A percentile compares a stretch with the other conserved stretches of the same genome.
phyloP scores from a whole-genome alignment of 2,329 filamentous ascomycete genomes.

The Akanthomyces muscarius region DNA sequence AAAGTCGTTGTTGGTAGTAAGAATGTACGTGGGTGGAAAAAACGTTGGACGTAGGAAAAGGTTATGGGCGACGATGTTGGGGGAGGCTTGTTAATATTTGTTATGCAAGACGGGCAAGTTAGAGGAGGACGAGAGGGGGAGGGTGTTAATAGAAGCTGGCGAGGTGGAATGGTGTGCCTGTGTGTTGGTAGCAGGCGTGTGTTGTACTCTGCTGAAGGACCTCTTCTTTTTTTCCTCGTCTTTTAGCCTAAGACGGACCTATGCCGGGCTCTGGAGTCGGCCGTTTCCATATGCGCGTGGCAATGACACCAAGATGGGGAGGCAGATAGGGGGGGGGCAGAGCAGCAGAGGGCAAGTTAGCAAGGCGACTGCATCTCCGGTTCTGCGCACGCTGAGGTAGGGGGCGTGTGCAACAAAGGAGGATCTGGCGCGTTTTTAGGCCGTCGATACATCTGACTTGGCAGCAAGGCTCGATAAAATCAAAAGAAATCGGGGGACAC shows the following conservation, averaged over 20 bases:
- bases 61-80: conserved; percentile 4
- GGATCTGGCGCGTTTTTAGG: conserved; percentile 34
- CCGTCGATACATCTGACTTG: conserved; percentile 36
- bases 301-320: conserved; percentile 14
- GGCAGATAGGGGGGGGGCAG: not conserved
- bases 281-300: conserved; percentile 36
- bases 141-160: conserved; percentile 14
- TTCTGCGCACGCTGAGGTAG: not conserved
- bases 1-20: not conserved
- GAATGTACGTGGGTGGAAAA: not conserved
- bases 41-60: not conserved
- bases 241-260: conserved; percentile 31
- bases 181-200: conserved; percentile 15
- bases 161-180: conserved; percentile 21
- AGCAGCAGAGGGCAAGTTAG: not conserved
- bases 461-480: conserved; percentile 19
- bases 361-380: conserved; percentile 1
- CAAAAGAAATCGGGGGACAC: conserved; percentile 1
- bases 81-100: conserved; percentile 16
- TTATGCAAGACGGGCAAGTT: not conserved
- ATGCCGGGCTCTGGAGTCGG: conserved; percentile 35
- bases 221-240: not conserved
- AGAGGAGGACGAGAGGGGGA: conserved; percentile 5
- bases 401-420: conserved; percentile 24
- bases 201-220: not conserved